A percentile compares a stretch with the other conserved stretches of the same genome.
Conservation (phyloP, 2,329 filamentous ascomycete species). For the Fusarium falciforme region DNA sequence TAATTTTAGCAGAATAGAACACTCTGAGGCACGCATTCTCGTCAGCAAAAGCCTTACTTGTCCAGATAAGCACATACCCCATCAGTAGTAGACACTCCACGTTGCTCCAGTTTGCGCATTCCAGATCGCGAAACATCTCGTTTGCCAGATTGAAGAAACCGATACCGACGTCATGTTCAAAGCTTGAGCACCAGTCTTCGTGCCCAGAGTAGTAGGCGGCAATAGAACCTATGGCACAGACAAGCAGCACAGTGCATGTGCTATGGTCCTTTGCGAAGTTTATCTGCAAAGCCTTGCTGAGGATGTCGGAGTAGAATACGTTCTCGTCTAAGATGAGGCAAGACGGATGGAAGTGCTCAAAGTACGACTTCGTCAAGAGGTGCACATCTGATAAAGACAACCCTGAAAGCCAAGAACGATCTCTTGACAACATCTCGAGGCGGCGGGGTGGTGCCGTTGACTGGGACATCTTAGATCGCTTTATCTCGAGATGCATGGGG, state of each 20-base stretch:
- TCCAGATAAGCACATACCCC: constrained; percentile 6
- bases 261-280: neutral
- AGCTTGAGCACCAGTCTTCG: constrained; percentile 4
- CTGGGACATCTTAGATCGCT: neutral
- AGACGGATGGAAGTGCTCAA: constrained; percentile 23
- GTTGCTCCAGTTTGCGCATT: constrained; percentile 17
- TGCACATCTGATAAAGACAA: constrained; percentile 14
- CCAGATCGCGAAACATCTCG: constrained; percentile 7
- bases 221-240: constrained; percentile 11
- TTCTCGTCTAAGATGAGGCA: constrained; percentile 23
- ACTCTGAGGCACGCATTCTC: neutral
- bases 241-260: constrained; percentile 12
- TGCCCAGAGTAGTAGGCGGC: constrained; percentile 10
- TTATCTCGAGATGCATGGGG: constrained; percentile 27
- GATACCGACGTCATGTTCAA: constrained; percentile 1
- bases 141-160: constrained; percentile 26
- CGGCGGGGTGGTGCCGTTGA: neutral
- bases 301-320: constrained; percentile 12
- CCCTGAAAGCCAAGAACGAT: constrained; percentile 17
- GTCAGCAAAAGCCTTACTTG: neutral
- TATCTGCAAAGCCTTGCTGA: neutral
- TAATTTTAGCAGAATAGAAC: constrained; percentile 24
- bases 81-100: constrained; percentile 25
- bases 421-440: neutral
- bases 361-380: constrained; percentile 18